Evolutionary conservation across 345 rosid species (phyloP).

Genomic region (Populus alba): DNA sequence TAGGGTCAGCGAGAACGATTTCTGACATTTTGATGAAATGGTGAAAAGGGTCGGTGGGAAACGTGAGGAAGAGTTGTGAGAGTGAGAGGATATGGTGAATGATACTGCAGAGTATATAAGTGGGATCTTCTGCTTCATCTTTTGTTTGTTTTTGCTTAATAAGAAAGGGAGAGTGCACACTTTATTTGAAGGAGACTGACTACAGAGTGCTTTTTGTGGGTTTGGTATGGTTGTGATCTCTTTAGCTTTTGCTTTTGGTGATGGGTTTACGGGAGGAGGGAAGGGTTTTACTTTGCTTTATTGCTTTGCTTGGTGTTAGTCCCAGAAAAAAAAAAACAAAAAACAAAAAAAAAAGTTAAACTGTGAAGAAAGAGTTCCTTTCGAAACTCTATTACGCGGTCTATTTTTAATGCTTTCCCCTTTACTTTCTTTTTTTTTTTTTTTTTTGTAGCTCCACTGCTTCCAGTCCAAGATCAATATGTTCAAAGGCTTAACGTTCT

Average conservation of each 20-base stretch:
- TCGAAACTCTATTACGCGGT: no score
- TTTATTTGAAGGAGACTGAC: neutral
- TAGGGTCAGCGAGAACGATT: constrained; percentile 65
- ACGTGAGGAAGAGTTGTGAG: neutral
- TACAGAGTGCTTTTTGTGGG: neutral
- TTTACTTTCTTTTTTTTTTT: no score
- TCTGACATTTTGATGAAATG: constrained; percentile 24
- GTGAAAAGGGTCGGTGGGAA: neutral
- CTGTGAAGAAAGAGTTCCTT: no score
- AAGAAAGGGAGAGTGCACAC: constrained; percentile 6
- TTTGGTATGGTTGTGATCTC: neutral
- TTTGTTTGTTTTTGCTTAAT: constrained; percentile 4
- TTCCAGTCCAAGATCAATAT: no score
- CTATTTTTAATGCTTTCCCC: no score
- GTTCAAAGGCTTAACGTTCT: no score
- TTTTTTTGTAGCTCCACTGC: no score
- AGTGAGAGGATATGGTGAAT: neutral
- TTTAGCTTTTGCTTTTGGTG: constrained; percentile 20
- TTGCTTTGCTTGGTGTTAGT: no score
- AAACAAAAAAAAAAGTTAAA: no score
- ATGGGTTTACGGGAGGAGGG: no score
- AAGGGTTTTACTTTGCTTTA: no score
- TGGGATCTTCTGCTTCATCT: constrained; percentile 17
- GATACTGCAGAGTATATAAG: constrained; percentile 14
- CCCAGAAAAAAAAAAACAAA: no score